These are phyloP conservation scores for Leucosporidium yakuticum DNA, from an alignment of 768 basidiomycete species.

Conservation along the genomic window DNA sequence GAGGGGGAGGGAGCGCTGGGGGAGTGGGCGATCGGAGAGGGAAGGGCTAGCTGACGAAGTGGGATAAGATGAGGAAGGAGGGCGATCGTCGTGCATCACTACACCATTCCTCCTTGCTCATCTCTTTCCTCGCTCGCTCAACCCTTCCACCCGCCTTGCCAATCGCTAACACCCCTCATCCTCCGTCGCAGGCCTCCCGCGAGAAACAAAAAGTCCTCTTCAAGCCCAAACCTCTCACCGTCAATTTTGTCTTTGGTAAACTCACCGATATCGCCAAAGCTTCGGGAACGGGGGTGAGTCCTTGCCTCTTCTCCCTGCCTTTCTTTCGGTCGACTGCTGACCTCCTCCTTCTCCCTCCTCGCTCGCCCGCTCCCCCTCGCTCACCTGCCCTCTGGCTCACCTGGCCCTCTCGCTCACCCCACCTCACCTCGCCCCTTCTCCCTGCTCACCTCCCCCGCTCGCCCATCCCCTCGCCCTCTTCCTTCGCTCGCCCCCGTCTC, in stretches of 20 bases:
- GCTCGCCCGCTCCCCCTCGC: not conserved
- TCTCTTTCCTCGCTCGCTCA: not conserved
- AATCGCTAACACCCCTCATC: conserved; percentile 63
- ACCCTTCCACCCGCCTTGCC: not conserved
- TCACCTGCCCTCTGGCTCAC: not conserved
- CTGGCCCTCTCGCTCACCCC: not conserved
- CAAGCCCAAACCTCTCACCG: conserved; percentile 83
- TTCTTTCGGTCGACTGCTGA: no score
- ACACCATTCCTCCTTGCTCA: conserved; percentile 7
- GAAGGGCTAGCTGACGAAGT: no score
- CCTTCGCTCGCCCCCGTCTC: not conserved
- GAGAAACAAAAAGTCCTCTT: conserved; percentile 75
- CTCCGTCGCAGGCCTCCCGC: conserved; percentile 40
- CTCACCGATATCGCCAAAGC: conserved; percentile 83
- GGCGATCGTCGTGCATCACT: no score
- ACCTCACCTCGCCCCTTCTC: not conserved
- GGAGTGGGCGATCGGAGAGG: no score
- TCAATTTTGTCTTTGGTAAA: conserved; percentile 82
- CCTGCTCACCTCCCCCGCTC: no score
- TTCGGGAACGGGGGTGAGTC: conserved; percentile 27
- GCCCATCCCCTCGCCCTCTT: not conserved
- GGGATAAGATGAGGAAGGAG: no score
- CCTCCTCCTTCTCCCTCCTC: not conserved
- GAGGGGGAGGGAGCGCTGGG: no score
- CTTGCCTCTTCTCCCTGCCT: not conserved